phyloP scores from a whole-genome alignment of 208 protist genomes.

The Leishmania major region DNA sequence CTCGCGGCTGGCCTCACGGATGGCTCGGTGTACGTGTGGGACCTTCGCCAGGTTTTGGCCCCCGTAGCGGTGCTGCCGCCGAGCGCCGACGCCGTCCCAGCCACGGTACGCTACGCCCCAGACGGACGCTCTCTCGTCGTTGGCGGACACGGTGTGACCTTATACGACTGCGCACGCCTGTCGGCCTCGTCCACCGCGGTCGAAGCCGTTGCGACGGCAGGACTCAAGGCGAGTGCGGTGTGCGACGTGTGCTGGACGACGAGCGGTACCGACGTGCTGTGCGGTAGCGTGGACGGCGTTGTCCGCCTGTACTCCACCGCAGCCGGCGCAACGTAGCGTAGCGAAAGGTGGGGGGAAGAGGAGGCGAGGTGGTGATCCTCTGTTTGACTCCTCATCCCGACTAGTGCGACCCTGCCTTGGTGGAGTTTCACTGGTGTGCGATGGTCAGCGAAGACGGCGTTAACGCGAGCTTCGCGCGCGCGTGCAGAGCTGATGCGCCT shows the following conservation, averaged over 20 bases:
- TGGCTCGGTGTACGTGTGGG: conserved; percentile 93
- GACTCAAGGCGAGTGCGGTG: conserved; percentile 13
- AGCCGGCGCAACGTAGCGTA: background rate
- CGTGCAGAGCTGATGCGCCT: background rate
- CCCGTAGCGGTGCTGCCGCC: conserved; percentile 44
- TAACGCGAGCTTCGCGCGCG: background rate
- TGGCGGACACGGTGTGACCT: conserved; percentile 15
- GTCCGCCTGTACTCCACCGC: conserved; percentile 47
- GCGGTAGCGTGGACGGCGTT: conserved; percentile 45
- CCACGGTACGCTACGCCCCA: conserved; percentile 47
- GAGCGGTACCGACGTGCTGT: conserved; percentile 38
- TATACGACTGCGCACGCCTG: conserved; percentile 16
- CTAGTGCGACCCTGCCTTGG: background rate
- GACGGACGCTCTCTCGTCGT: conserved; percentile 29
- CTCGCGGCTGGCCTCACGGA: conserved; percentile 81
- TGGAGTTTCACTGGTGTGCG: background rate
- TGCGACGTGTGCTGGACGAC: conserved; percentile 54
- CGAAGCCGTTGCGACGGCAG: conserved; percentile 18
- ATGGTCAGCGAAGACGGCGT: background rate
- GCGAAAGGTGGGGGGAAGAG: background rate
- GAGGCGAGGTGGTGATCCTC: background rate
- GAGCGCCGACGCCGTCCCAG: conserved; percentile 13
- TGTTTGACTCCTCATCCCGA: background rate
- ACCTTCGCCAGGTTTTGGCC: conserved; percentile 94
- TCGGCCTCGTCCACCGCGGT: conserved; percentile 3